phyloP scores from a whole-genome alignment of 805 yeast species.

The Yarrowia sp. region DNA sequence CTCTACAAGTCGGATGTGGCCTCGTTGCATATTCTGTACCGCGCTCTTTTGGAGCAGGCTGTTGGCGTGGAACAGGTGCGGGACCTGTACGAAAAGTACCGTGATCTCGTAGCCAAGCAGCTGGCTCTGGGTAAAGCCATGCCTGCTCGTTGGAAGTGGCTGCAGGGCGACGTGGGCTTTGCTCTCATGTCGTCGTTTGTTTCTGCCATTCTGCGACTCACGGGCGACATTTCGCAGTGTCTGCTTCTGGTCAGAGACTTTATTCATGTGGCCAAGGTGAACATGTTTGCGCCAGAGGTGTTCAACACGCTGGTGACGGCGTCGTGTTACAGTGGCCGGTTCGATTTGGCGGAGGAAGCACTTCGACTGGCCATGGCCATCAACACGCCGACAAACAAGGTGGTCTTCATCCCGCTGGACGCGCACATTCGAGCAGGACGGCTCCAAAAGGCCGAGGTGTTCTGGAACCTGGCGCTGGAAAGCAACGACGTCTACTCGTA shows the following conservation, averaged over 20 bases:
- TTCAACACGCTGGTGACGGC: constrained; percentile 11
- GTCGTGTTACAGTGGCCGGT: background rate
- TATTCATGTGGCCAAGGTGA: background rate
- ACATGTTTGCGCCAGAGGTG: constrained; percentile 17
- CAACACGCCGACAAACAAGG: constrained; percentile 15
- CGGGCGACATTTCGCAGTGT: constrained; percentile 9
- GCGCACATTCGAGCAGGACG: constrained; percentile 7
- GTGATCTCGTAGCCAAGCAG: background rate
- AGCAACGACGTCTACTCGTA: constrained; percentile 14
- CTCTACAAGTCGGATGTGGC: background rate
- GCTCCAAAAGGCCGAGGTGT: background rate
- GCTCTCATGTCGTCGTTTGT: background rate
- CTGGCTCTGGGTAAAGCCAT: background rate
- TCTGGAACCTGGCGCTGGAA: constrained; percentile 6
- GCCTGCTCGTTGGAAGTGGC: background rate
- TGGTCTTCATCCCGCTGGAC: constrained; percentile 9
- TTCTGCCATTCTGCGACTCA: background rate
- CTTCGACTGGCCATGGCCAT: background rate
- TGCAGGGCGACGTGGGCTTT: background rate
- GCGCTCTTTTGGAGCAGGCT: background rate
- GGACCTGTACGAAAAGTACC: background rate
- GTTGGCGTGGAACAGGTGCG: constrained; percentile 3
- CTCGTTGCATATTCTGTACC: constrained; percentile 1
- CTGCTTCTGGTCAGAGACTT: background rate
- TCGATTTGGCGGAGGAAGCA: constrained; percentile 4